Evolutionary conservation across 768 basidiomycete species (phyloP).

Genomic region (Lactifluus piperatus): DNA sequence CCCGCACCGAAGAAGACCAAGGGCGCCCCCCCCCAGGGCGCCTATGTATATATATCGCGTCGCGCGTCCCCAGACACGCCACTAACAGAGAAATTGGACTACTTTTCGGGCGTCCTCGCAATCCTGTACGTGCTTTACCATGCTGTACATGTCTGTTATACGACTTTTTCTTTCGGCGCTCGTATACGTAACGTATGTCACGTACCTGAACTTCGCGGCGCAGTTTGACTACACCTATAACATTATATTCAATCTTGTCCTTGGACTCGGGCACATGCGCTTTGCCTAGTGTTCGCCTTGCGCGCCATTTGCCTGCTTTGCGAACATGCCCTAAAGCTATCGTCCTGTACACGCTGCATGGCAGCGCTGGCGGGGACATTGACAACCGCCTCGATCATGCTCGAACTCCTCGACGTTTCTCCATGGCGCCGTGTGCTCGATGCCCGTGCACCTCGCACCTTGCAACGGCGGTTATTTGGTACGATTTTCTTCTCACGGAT

Average conservation of each 20-base stretch:
- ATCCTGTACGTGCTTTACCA: conserved; percentile 79
- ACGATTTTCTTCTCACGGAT: conserved; percentile 72
- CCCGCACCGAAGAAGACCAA: too few species aligned
- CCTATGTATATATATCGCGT: too few species aligned
- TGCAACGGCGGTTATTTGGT: conserved; percentile 75
- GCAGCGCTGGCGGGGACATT: conserved; percentile 54
- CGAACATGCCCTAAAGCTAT: conserved; percentile 44
- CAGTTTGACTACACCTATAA: conserved; percentile 94
- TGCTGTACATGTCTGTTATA: conserved; percentile 63
- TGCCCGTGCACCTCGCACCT: conserved; percentile 90
- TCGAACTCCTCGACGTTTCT: conserved; percentile 91
- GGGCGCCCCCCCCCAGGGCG: not conserved
- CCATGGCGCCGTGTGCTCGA: conserved; percentile 70
- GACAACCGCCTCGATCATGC: conserved; percentile 61
- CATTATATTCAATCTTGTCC: conserved; percentile 67
- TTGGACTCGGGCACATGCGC: conserved; percentile 73
- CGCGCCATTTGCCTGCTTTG: conserved; percentile 42
- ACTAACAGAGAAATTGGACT: conserved; percentile 84
- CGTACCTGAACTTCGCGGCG: conserved; percentile 66
- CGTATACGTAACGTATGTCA: conserved; percentile 59
- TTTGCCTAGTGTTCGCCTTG: conserved; percentile 75
- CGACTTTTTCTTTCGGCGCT: conserved; percentile 61
- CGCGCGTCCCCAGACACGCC: conserved; percentile 51
- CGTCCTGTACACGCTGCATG: conserved; percentile 46
- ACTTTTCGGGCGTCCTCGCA: conserved; percentile 85